Evolutionary conservation across 768 basidiomycete species (phyloP).

Genomic region (Gloeopeniophorella convolvens): DNA sequence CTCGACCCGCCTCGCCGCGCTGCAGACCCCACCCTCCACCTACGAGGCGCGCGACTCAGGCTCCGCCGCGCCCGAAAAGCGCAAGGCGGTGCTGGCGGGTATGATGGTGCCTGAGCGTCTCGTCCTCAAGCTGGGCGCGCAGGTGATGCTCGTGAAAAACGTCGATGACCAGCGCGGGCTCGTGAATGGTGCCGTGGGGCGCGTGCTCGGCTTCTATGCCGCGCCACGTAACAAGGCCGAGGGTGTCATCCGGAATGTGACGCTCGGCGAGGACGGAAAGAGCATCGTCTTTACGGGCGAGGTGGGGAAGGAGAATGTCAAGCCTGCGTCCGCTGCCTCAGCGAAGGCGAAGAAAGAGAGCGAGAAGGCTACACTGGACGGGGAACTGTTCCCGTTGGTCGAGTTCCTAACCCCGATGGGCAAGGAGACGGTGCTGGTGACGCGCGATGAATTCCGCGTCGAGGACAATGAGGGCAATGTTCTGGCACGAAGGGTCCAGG

Average conservation of each 20-base stretch:
- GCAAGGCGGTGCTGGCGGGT: conserved; percentile 50
- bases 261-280: conserved; percentile 28
- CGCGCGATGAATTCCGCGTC: conserved; percentile 46
- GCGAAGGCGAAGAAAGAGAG: conserved; percentile 24
- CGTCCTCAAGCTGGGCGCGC: conserved; percentile 52
- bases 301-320: conserved; percentile 34
- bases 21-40: conserved; percentile 36
- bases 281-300: conserved; percentile 21
- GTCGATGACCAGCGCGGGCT: conserved; percentile 42
- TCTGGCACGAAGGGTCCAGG: conserved; percentile 43
- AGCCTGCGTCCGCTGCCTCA: neutral
- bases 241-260: conserved; percentile 32
- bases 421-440: conserved; percentile 42
- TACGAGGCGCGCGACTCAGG: conserved; percentile 53
- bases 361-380: conserved; percentile 28
- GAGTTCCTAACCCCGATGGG: conserved; percentile 39
- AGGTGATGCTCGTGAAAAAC: conserved; percentile 71
- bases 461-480: conserved; percentile 47
- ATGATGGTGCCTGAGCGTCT: conserved; percentile 55
- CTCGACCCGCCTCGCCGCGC: conserved; percentile 40
- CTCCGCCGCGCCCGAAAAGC: conserved; percentile 32
- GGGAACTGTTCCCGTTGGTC: conserved; percentile 40
- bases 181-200: conserved; percentile 67
- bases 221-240: conserved; percentile 27
- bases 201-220: conserved; percentile 47